A percentile compares a stretch with the other conserved stretches of the same genome.
These are phyloP conservation scores for Nepenthes alata DNA, from an alignment of 179 eudicot genomes.

Conservation along the genomic window DNA sequence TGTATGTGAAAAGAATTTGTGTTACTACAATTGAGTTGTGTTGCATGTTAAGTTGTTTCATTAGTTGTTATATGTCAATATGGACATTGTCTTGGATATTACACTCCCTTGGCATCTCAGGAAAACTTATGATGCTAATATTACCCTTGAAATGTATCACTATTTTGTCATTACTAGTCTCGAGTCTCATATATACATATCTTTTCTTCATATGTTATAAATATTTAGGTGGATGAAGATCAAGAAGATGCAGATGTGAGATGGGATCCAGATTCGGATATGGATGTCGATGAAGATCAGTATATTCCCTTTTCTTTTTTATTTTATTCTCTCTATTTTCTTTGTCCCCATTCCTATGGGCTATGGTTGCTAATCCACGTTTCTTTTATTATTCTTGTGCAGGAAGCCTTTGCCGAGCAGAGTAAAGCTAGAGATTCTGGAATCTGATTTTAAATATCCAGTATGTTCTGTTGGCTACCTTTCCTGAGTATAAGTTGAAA, in stretches of 20 bases:
- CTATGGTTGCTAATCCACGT: conserved; percentile 2
- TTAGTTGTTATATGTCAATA: too few species aligned
- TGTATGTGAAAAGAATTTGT: too few species aligned
- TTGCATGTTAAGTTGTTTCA: too few species aligned
- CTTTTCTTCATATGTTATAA: neutral
- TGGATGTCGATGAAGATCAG: conserved; percentile 45
- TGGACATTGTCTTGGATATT: too few species aligned
- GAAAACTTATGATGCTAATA: too few species aligned
- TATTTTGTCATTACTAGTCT: too few species aligned
- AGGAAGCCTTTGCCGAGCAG: conserved; percentile 26
- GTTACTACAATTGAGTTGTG: too few species aligned
- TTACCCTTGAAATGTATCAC: too few species aligned
- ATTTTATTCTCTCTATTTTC: neutral
- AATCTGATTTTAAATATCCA: conserved; percentile 21
- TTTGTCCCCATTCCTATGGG: neutral
- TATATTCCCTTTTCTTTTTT: conserved; percentile 15
- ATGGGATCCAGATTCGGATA: conserved; percentile 56
- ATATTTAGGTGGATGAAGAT: conserved; percentile 57
- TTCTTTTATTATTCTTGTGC: conserved; percentile 2
- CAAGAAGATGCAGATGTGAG: conserved; percentile 50
- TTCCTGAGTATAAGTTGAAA: neutral
- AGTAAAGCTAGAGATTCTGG: conserved; percentile 34
- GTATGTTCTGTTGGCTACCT: conserved; percentile 15
- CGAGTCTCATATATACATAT: too few species aligned
- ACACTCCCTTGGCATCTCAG: too few species aligned